A percentile compares a stretch with the other conserved stretches of the same genome.
Conservation (phyloP, 2,329 filamentous ascomycete genomes). For the Cyanodermella asteris region DNA sequence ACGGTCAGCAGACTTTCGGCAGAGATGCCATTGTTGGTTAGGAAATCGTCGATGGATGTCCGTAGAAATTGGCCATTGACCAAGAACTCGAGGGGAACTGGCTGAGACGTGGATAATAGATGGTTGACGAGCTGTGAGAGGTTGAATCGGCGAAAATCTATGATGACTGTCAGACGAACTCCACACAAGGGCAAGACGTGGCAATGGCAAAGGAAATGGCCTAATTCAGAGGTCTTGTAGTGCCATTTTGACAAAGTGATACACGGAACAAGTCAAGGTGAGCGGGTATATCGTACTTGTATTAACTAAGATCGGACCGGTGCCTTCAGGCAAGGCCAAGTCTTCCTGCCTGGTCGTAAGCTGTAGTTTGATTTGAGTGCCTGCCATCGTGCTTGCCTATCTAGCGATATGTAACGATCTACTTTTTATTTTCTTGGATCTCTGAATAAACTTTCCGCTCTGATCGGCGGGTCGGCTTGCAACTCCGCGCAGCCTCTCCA, state of each 20-base stretch:
- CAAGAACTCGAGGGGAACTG: constrained; percentile 59
- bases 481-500: too few relatives aligned
- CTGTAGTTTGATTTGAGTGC: constrained; percentile 34
- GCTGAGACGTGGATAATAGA: constrained; percentile 31
- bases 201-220: constrained; percentile 1
- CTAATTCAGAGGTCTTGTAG: constrained; percentile 6
- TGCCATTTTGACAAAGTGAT: constrained; percentile 1
- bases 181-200: neutral
- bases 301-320: constrained; percentile 34
- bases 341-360: constrained; percentile 30
- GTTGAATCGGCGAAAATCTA: constrained; percentile 33
- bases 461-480: too few relatives aligned
- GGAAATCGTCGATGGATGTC: constrained; percentile 75
- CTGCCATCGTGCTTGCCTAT: too few relatives aligned
- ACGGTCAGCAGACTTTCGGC: constrained; percentile 70
- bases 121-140: constrained; percentile 43
- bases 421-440: too few relatives aligned
- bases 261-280: constrained; percentile 1
- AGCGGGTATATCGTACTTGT: constrained; percentile 20
- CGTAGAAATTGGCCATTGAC: constrained; percentile 84
- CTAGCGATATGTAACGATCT: too few relatives aligned
- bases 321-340: constrained; percentile 30
- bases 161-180: constrained; percentile 1
- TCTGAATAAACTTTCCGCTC: too few relatives aligned
- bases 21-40: constrained; percentile 67